Evolutionary conservation across 257 asterid genomes (phyloP), one percentile per base, ranked within the genome.

Genomic region (Striga asiatica): DNA sequence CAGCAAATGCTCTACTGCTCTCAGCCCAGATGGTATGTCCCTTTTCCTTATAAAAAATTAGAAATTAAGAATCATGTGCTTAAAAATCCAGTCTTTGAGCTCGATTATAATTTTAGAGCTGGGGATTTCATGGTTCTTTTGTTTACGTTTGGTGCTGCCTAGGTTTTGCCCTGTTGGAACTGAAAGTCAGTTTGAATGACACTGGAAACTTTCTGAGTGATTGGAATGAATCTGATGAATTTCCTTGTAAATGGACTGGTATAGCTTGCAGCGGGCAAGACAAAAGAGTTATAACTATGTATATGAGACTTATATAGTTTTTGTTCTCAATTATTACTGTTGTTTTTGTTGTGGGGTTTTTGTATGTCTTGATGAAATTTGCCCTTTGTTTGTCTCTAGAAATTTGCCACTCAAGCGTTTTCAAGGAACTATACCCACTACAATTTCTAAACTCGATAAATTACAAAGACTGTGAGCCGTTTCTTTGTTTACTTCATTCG

Each of bases 211-310:
- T 39, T 54, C 78, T 87, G 66, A 78, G 86, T 49, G 77, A 84
- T 72, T 87, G 97, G 97, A 80, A 67, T 7, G 85, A 64, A 29
- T 66, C 72, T 29, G 98, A 87, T 77, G 88, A 68, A 47, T 67
- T 68, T 70, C 98, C 97, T 2, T 91, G 98, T 62, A 8, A 56
- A 6, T 91, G 98, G 98, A 87, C 85, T 69, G 97, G 98, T 32
- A 73, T 91, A 57, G 67, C 93, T 70, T 92, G 95, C 66, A 71
- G 68, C 70, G 80, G 75, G 31, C 64, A 71, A 57, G 97, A 92
- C 52, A 85, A 79, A 61, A 78, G 88, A 72, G 98, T 88, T 5
- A 31, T 79, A 25, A 12, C 46, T 38, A 38, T 38, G 46, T 38
- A 38, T 38, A 19, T 38, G 14, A 38, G 16, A 11, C n/a, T n/a